Conservation (phyloP, 2,329 filamentous ascomycete species). For the Colletotrichum navitas region DNA sequence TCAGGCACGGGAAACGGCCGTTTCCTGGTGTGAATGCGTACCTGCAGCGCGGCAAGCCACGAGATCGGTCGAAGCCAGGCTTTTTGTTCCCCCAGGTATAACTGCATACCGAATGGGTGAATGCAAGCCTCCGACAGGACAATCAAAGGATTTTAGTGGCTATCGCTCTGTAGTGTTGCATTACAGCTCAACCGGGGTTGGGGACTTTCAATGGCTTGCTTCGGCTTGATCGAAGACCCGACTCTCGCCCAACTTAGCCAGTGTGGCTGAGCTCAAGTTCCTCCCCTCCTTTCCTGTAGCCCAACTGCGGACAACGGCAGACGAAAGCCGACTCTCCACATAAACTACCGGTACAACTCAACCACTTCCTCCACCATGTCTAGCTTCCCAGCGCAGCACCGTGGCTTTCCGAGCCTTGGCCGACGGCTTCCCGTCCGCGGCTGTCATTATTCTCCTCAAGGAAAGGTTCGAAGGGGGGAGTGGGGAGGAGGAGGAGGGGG, state of each 20-base stretch:
- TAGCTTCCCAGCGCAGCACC: neutral
- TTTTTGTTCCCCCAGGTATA: conserved; percentile 1
- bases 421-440: neutral
- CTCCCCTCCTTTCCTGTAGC: neutral
- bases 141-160: neutral
- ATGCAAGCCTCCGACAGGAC: neutral
- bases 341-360: neutral
- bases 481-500: neutral
- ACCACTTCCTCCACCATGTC: neutral
- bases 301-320: neutral
- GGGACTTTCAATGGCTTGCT: conserved; percentile 18
- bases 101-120: conserved; percentile 18
- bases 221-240: conserved; percentile 26
- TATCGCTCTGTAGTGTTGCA: too few relatives aligned
- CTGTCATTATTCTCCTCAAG: neutral
- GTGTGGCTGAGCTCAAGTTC: conserved; percentile 14
- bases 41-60: conserved; percentile 24
- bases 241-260: conserved; percentile 6
- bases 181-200: neutral
- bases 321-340: neutral
- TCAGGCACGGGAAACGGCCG: neutral
- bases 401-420: neutral
- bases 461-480: neutral
- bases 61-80: conserved; percentile 11
- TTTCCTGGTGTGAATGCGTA: conserved; percentile 1